phyloP scores from a whole-genome alignment of 2,329 filamentous ascomycete genomes.

The Colletotrichum sp. region DNA sequence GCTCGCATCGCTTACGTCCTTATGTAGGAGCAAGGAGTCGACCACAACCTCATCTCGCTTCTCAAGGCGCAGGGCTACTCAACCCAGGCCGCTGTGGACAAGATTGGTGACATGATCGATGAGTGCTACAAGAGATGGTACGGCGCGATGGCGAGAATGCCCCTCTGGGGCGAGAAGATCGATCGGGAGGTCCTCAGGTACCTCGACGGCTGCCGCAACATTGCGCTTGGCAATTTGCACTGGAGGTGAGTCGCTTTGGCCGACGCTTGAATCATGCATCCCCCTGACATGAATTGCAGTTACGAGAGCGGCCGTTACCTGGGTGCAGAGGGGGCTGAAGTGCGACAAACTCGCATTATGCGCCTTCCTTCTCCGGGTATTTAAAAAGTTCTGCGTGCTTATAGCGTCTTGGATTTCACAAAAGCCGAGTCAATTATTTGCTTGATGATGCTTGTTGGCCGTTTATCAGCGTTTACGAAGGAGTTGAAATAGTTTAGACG shows the following conservation, averaged over 20 bases:
- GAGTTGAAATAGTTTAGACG: not conserved
- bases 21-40: not conserved
- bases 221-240: not conserved
- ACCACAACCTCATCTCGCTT: not conserved
- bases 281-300: not conserved
- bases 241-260: not conserved
- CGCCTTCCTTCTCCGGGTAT: not conserved
- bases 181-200: not conserved
- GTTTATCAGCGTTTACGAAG: not conserved
- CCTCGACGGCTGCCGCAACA: not conserved
- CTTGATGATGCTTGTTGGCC: not conserved
- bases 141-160: not conserved
- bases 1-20: not conserved
- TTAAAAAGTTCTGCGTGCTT: not conserved
- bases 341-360: not conserved
- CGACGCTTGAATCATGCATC: not conserved
- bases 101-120: not conserved
- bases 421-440: not conserved
- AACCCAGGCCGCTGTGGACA: not conserved
- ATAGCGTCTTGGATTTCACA: not conserved
- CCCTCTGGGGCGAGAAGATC: not conserved
- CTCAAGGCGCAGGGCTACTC: not conserved
- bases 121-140: not conserved
- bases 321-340: not conserved
- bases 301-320: not conserved